Base-by-base conservation (phyloP, 257 asterid species). In the Nicotiana otophora region DNA sequence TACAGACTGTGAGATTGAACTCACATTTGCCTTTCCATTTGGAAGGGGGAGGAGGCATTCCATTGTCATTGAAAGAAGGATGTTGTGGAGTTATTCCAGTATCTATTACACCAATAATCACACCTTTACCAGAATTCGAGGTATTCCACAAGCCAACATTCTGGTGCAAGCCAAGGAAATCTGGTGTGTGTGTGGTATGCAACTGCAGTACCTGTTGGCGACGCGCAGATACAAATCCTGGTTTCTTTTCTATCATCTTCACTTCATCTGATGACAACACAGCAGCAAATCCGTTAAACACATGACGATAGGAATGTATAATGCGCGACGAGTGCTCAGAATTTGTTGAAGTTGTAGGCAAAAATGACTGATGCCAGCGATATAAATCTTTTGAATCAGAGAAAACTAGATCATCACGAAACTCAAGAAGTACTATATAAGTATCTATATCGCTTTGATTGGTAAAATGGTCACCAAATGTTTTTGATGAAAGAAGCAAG, bases 11-110 rank as follows among this genome's bases (percentile, higher is more conserved):
- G 30, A 57, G 16, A 20, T 36, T 61, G 30, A 36, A 57, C 46
- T 79, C 82, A 23, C 82, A 79, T 61, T 80, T 63, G 34, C 83
- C 83, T 34, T 80, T 80, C 83, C 83, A 80, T 63, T 80, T 80
- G 4, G 57, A 36, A 12, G 83, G 83, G 28, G 83, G 83, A 23
- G 76, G 46, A 54, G 76, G 61, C 83, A 80, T 80, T 15, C 83
- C 83, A 0, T 30, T 3, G 2, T 80, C 82, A 20, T 33, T 42
- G 19, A 80, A 80, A 1, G 82, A 80, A 10, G 82, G 82, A 68
- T 80, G 82, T n/a, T 46, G 23, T 1, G 82, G 82, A 58, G 23
- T 23, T 4, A 80, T 80, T 39, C 82, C 76, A 4, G 75, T 19
- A 39, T 80, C 82, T 11, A 80, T 2, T 7, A 80, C 10, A 9